Conservation (phyloP, 345 rosid species). For the Stellera chamaejasme region DNA sequence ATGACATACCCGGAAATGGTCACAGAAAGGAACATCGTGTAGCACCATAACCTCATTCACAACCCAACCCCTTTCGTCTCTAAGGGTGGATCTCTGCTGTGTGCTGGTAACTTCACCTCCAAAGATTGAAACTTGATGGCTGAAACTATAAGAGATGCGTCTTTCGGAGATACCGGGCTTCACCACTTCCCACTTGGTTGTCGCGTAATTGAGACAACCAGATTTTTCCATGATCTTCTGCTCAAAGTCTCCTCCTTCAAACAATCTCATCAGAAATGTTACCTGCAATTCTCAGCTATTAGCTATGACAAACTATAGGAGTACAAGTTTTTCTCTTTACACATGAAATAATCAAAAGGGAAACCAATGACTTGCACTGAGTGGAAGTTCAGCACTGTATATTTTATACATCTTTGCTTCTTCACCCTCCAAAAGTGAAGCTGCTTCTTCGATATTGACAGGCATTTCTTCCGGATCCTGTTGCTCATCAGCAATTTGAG, state of each 20-base stretch:
- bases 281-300: constrained; percentile 31
- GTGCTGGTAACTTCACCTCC: constrained; percentile 72
- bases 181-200: constrained; percentile 51
- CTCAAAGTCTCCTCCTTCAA: constrained; percentile 65
- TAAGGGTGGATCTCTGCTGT: constrained; percentile 45
- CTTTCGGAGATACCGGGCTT: constrained; percentile 43
- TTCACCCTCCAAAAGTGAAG: constrained; percentile 23
- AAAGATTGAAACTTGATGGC: constrained; percentile 54
- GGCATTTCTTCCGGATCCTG: constrained; percentile 33
- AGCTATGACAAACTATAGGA: background rate
- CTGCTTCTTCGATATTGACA: constrained; percentile 26
- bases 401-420: constrained; percentile 42
- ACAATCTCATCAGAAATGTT: constrained; percentile 49
- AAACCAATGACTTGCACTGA: constrained; percentile 33
- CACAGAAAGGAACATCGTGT: constrained; percentile 59
- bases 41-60: constrained; percentile 57
- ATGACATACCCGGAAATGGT: constrained; percentile 39
- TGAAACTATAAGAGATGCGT: constrained; percentile 51
- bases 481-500: constrained; percentile 51
- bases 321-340: too few species aligned
- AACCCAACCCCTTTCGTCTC: constrained; percentile 52
- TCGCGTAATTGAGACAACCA: constrained; percentile 53
- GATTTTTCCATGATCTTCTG: constrained; percentile 68
- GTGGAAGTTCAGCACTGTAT: constrained; percentile 49
- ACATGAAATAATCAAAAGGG: background rate